Conservation (phyloP, 2,329 filamentous ascomycete species). For the Orbilia oligospora region DNA sequence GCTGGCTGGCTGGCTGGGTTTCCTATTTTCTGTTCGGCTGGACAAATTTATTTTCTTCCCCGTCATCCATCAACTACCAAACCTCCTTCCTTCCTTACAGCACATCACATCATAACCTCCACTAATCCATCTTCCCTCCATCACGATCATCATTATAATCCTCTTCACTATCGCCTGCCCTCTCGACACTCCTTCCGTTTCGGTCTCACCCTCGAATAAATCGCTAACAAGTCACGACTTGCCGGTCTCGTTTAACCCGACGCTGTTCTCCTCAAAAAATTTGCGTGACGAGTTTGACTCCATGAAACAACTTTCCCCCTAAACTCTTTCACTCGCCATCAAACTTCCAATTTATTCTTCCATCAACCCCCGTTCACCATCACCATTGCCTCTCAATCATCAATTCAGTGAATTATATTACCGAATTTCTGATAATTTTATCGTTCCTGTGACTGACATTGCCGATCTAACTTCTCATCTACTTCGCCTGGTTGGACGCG, state of each 20-base stretch:
- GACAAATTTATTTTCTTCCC: slow-evolving; percentile 8
- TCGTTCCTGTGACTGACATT: slow-evolving; percentile 6
- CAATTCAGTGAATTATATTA: neutral
- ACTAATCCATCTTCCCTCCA: slow-evolving; percentile 24
- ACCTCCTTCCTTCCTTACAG: slow-evolving; percentile 11
- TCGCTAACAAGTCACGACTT: slow-evolving; percentile 23
- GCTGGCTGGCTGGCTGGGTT: neutral
- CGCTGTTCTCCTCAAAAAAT: slow-evolving; percentile 20
- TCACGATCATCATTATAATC: slow-evolving; percentile 14
- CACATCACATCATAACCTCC: slow-evolving; percentile 20
- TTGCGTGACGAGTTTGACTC: slow-evolving; percentile 49
- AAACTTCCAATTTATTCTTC: slow-evolving; percentile 49
- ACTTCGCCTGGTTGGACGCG: slow-evolving; percentile 25
- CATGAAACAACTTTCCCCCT: slow-evolving; percentile 52
- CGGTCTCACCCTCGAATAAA: slow-evolving; percentile 25
- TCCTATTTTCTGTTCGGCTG: neutral
- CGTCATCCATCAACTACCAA: slow-evolving; percentile 6
- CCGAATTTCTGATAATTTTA: slow-evolving; percentile 35
- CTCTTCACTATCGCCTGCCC: slow-evolving; percentile 57
- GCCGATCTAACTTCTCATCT: slow-evolving; percentile 17
- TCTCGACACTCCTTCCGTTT: slow-evolving; percentile 60
- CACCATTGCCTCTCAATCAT: slow-evolving; percentile 8
- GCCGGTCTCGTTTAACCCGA: slow-evolving; percentile 13
- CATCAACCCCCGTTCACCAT: slow-evolving; percentile 38
- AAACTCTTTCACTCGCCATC: slow-evolving; percentile 57